phyloP scores from a whole-genome alignment of 257 asterid genomes.

The Orobanche coerulescens region DNA sequence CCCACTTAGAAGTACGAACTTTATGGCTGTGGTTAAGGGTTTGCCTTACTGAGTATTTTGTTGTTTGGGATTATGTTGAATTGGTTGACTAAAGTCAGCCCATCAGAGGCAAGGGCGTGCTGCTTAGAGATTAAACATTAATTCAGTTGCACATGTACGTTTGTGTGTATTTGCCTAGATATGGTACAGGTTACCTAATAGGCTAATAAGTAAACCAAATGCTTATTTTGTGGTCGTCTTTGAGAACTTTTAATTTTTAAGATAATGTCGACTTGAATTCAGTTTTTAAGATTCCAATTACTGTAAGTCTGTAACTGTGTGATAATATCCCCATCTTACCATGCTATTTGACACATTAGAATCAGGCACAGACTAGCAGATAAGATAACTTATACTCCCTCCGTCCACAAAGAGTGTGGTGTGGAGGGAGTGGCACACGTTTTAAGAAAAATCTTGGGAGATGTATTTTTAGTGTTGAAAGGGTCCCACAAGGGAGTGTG shows the following conservation, averaged over 20 bases:
- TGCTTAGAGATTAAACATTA: neutral
- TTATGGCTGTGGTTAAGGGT: neutral
- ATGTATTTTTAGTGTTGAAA: no score
- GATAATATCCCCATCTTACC: neutral
- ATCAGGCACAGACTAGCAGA: neutral
- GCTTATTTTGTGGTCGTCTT: neutral
- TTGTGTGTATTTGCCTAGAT: neutral
- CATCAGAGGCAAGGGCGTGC: neutral
- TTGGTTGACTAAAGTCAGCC: neutral
- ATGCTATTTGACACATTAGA: neutral
- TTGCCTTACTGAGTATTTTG: neutral
- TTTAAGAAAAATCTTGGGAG: no score
- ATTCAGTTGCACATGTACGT: neutral
- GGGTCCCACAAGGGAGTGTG: no score
- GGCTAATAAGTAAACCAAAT: neutral
- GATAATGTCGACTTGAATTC: neutral
- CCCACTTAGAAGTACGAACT: neutral
- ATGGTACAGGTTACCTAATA: neutral
- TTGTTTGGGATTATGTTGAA: neutral
- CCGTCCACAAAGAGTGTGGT: no score
- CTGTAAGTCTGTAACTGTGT: neutral
- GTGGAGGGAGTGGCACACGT: no score
- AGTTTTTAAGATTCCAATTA: conserved; percentile 3
- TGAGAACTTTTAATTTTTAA: neutral
- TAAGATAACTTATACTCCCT: neutral